Conservation (phyloP, 352 stramenopile genomes). For the Phytopythium vexans region DNA sequence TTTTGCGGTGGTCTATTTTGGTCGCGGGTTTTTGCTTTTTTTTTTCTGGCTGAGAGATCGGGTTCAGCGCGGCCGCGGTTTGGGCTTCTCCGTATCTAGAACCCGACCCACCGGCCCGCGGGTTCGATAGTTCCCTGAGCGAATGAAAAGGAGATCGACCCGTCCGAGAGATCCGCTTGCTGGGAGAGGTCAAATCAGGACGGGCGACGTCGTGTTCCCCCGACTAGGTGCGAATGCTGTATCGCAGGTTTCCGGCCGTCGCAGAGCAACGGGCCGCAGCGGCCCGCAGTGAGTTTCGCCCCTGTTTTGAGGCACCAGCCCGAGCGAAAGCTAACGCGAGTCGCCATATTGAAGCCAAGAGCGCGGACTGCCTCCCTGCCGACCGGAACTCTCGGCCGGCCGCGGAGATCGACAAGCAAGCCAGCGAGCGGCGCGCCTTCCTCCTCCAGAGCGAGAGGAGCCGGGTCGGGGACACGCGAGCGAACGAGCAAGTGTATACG, state of each 20-base stretch:
- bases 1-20: too few relatives aligned
- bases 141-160: too few relatives aligned
- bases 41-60: too few relatives aligned
- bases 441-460: not conserved
- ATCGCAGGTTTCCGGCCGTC: not conserved
- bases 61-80: too few relatives aligned
- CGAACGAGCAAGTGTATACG: not conserved
- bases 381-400: not conserved
- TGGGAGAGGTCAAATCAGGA: too few relatives aligned
- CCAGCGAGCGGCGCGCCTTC: not conserved
- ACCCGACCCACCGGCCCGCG: too few relatives aligned
- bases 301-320: not conserved
- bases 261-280: conserved; percentile 1
- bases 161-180: too few relatives aligned
- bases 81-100: too few relatives aligned
- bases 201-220: too few relatives aligned
- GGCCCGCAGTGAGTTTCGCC: not conserved
- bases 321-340: conserved; percentile 1
- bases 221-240: not conserved
- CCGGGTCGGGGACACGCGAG: not conserved
- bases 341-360: conserved; percentile 12
- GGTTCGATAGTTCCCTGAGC: too few relatives aligned
- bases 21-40: too few relatives aligned
- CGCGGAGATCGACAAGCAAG: conserved; percentile 2
- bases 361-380: conserved; percentile 5